These are phyloP conservation scores for Sugiyamaella novakii DNA, from an alignment of 1,139 yeast species.

Conservation along the genomic window DNA sequence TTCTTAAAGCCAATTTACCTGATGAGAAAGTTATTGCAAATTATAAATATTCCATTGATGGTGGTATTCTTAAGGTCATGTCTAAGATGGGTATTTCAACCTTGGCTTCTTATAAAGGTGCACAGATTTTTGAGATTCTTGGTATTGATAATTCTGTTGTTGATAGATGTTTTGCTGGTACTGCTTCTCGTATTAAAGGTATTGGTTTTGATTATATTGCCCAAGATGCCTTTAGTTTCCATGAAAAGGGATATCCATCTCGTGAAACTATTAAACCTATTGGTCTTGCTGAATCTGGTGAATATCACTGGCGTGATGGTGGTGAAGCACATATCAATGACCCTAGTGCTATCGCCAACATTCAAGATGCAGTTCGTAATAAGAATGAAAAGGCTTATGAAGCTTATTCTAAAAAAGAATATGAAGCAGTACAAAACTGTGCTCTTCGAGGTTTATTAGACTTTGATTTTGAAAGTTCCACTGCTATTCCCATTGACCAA, in stretches of 20 bases:
- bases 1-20: constrained; percentile 59
- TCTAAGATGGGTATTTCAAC: constrained; percentile 99
- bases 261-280: constrained; percentile 70
- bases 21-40: constrained; percentile 66
- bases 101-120: constrained; percentile 95
- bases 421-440: constrained; percentile 89
- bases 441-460: constrained; percentile 92
- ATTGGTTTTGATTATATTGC: constrained; percentile 94
- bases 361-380: constrained; percentile 96
- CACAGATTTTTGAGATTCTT: constrained; percentile 95
- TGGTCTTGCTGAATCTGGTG: constrained; percentile 92
- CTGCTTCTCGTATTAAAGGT: constrained; percentile 96
- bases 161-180: constrained; percentile 94
- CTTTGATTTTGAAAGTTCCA: constrained; percentile 72
- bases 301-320: constrained; percentile 98
- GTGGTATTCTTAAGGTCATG: constrained; percentile 95
- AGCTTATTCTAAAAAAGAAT: constrained; percentile 84
- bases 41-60: constrained; percentile 80
- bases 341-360: constrained; percentile 90
- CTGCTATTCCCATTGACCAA: constrained; percentile 89
- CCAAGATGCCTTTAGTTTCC: constrained; percentile 92
- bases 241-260: constrained; percentile 86
- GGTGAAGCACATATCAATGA: constrained; percentile 95
- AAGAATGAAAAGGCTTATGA: constrained; percentile 93
- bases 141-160: constrained; percentile 95